Conservation (phyloP, 495 filamentous ascomycete species). For the Cladorrhinum samala region DNA sequence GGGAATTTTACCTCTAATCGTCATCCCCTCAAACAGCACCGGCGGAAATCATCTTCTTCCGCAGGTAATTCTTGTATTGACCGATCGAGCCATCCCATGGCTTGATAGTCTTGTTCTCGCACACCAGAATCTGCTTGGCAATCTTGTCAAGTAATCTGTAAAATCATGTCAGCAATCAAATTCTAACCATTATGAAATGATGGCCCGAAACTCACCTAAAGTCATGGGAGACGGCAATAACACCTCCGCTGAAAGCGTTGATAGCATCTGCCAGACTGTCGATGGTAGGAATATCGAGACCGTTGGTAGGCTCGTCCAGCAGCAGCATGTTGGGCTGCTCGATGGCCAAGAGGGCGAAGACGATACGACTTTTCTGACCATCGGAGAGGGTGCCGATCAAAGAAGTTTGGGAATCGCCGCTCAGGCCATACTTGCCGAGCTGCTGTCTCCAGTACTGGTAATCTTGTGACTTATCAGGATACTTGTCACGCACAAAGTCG, state of each 20-base stretch:
- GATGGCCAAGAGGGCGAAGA: constrained; percentile 94
- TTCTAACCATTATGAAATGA: background rate
- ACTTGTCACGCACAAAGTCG: constrained; percentile 97
- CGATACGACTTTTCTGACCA: constrained; percentile 94
- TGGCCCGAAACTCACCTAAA: constrained; percentile 63
- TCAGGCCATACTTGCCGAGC: constrained; percentile 88
- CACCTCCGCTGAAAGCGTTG: constrained; percentile 91
- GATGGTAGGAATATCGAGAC: constrained; percentile 98
- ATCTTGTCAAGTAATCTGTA: constrained; percentile 93
- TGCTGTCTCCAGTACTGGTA: constrained; percentile 99
- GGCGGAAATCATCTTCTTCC: constrained; percentile 85
- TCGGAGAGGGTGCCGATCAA: constrained; percentile 97
- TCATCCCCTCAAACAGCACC: constrained; percentile 51
- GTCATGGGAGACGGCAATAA: constrained; percentile 96
- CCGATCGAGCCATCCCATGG: constrained; percentile 86
- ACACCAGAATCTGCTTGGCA: constrained; percentile 98
- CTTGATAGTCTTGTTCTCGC: constrained; percentile 88
- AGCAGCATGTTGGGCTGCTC: constrained; percentile 97
- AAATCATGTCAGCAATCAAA: constrained; percentile 14
- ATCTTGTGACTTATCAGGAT: constrained; percentile 80
- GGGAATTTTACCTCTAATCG: background rate
- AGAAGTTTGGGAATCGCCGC: constrained; percentile 88
- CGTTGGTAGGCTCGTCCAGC: constrained; percentile 98
- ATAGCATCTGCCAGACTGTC: constrained; percentile 96
- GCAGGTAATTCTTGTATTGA: constrained; percentile 94